Base-by-base conservation (phyloP, 192 early-diverging fungal genomes). In the Mortierella antarctica region DNA sequence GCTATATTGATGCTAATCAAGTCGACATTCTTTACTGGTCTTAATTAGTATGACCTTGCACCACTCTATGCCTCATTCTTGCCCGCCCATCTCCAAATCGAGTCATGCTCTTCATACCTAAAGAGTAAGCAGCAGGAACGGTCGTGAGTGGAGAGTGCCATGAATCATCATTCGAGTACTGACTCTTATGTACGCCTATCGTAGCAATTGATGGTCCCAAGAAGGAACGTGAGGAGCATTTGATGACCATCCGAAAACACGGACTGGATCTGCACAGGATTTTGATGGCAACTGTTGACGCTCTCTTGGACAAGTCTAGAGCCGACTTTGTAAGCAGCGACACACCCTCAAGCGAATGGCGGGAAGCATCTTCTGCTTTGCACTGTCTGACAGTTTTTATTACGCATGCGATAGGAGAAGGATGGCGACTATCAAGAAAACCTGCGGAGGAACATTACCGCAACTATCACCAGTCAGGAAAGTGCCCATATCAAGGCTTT, bases 61-160 rank as follows among this genome's bases (percentile, higher is more conserved):
- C 77, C 77, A 18, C 65, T 80, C 1, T 80, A 80, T 52, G 69
- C 69, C 0, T 80, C 77, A 5, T 80, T 62, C 65, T 40, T 80
- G 53, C 77, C 77, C 13, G 18, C 8, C 15, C 15, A 68, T 5
- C 65, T 80, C 39, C 77, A 80, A 64, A 49, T 80, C 7, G 64
- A 66, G 46, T 61, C 65, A 15, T 80, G 77, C 18, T 80, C 77
- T 0, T 62, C 69, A 7, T 80, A 71, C 31, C 65, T 80, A 2
- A 71, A 68, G 53, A 62, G 75, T 78, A 70, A 70, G 68, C 17
- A 20, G 21, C 5, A 17, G 12, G 14, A 46, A 13, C 14, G 4
- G 12, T 45, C 54, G 40, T 41, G 5, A 47, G 9, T 23, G 20
- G 13, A 55, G 45, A 9, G 11, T 39, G 58, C 21, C 9, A 6